These are phyloP conservation scores for Pinus taeda DNA, from an alignment of 75 land plant species.

Conservation along the genomic window DNA sequence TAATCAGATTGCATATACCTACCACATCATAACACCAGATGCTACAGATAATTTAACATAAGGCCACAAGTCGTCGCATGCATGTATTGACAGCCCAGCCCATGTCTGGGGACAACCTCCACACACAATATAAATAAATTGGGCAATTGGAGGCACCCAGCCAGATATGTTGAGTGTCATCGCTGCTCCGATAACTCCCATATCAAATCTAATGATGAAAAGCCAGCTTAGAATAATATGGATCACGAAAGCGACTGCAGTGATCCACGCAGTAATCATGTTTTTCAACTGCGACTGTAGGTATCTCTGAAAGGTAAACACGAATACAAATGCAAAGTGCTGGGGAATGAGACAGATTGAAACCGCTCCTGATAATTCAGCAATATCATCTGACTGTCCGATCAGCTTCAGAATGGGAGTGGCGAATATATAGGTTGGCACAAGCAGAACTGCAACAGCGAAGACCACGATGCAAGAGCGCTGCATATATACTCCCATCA, in stretches of 20 bases:
- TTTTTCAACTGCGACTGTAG: constrained; percentile 43
- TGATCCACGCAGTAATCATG: constrained; percentile 23
- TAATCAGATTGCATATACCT: background rate
- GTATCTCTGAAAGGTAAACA: constrained; percentile 33
- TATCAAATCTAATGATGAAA: constrained; percentile 22
- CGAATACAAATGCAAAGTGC: constrained; percentile 30
- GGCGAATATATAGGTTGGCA: constrained; percentile 40
- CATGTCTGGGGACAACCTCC: constrained; percentile 35
- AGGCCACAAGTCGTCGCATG: constrained; percentile 19
- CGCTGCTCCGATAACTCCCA: constrained; percentile 38
- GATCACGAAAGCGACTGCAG: constrained; percentile 14
- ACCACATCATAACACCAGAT: constrained; percentile 40
- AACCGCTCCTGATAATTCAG: constrained; percentile 22
- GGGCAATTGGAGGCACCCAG: constrained; percentile 23
- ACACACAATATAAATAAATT: constrained; percentile 22
- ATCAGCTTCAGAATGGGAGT: constrained; percentile 35
- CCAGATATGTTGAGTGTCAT: constrained; percentile 28
- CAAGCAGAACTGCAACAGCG: constrained; percentile 23
- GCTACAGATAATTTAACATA: constrained; percentile 41
- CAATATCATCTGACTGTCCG: constrained; percentile 31
- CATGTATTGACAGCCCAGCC: constrained; percentile 36
- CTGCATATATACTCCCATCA: constrained; percentile 69
- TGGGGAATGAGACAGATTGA: constrained; percentile 33
- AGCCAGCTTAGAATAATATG: constrained; percentile 41
- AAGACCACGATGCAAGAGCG: constrained; percentile 52